Base-by-base conservation (phyloP, 2,329 filamentous ascomycete species). In the Fusarium piperis region DNA sequence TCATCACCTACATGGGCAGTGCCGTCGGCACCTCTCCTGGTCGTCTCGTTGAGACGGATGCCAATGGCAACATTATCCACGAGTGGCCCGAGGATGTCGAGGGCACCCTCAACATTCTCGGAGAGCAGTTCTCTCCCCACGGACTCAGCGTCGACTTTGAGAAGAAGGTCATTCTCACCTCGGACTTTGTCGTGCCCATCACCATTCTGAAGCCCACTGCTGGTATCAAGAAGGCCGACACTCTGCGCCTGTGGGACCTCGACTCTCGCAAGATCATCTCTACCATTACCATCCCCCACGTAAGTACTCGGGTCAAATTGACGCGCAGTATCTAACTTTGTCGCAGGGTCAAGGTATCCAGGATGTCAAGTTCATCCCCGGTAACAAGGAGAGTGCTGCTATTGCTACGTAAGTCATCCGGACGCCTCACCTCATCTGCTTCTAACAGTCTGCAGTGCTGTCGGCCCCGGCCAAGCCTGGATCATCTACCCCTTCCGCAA, bases 351-450 rank as follows among this genome's bases (percentile, higher is more conserved):
- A 84, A 41, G 89, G 89, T 67, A 90, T 91, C 57, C 88, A 91
- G 74, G 89, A 91, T 69, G 86, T 91, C 75, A 91, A 91, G 78
- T 90, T 90, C 80, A 91, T 91, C 68, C 89, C 89, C 1, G 86
- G 87, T 10, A 88, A 91, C 81, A 76, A 81, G 8, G 88, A 91
- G 68, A 82, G 81, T 35, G 89, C 88, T 33, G 89, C 88, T 12
- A 80, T 91, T 26, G 88, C 89, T 10, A 90, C 88, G 78, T 79
- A 62, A 74, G 78, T 73, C 67, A 5, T 2, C 8, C 2, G 6
- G 12, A 13, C 4, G 2, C 11, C 4, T 18, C 2, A 26, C 38
- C 15, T 2, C 7, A 26, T 28, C 4, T 2, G 1, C 20, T 3
- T 38, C 16, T 56, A 38, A 56, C 52, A 6, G 2, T 4, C 0